Conservation (phyloP, 129 eudicot species). For the carrot (Daucus carota) region DNA sequence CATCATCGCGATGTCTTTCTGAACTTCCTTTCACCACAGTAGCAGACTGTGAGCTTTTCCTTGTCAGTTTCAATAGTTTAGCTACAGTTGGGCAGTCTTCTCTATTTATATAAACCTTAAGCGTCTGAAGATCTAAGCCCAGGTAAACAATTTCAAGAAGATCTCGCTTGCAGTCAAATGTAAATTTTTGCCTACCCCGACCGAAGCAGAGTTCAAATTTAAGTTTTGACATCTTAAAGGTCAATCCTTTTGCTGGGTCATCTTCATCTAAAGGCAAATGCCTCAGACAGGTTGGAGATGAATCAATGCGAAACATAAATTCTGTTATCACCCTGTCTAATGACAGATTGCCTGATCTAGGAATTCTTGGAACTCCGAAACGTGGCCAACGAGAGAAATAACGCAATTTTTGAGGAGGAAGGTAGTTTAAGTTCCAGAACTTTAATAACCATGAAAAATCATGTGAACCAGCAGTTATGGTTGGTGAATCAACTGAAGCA, state of each 20-base stretch:
- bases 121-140: slow-evolving; percentile 92
- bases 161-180: slow-evolving; percentile 83
- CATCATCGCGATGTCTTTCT: slow-evolving; percentile 86
- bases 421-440: slow-evolving; percentile 77
- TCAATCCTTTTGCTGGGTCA: slow-evolving; percentile 92
- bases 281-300: slow-evolving; percentile 66
- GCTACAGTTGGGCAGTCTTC: slow-evolving; percentile 63
- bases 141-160: slow-evolving; percentile 88
- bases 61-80: slow-evolving; percentile 60
- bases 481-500: slow-evolving; percentile 40
- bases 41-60: slow-evolving; percentile 74
- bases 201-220: slow-evolving; percentile 69
- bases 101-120: slow-evolving; percentile 64
- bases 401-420: slow-evolving; percentile 89
- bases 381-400: slow-evolving; percentile 94
- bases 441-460: slow-evolving; percentile 89
- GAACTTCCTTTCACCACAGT: slow-evolving; percentile 43
- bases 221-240: slow-evolving; percentile 70
- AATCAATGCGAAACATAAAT: slow-evolving; percentile 88
- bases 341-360: slow-evolving; percentile 94
- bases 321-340: slow-evolving; percentile 94
- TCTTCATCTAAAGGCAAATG: slow-evolving; percentile 84
- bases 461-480: slow-evolving; percentile 74
- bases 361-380: slow-evolving; percentile 79
- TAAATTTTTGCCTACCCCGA: slow-evolving; percentile 83